These are phyloP conservation scores for Heracleum sosnowskyi DNA, from an alignment of 129 eudicot genomes.

Conservation along the genomic window DNA sequence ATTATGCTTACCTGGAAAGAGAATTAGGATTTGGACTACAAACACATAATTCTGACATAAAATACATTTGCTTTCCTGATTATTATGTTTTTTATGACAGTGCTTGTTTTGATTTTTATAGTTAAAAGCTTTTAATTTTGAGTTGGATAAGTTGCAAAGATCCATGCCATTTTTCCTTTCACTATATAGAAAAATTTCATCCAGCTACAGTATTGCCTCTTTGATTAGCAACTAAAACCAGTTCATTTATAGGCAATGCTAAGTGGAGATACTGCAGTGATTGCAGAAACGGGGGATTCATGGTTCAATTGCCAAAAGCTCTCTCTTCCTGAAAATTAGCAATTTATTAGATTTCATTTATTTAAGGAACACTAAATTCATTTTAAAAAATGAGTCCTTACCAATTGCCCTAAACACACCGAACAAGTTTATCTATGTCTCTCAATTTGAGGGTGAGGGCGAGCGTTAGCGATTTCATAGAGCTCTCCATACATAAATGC, in stretches of 20 bases:
- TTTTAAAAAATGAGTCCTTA: too few relatives aligned
- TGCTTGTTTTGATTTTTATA: background rate
- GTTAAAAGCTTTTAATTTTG: background rate
- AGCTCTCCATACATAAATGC: too few relatives aligned
- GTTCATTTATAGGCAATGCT: slow-evolving; percentile 57
- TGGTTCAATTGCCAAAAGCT: slow-evolving; percentile 98
- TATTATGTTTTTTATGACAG: background rate
- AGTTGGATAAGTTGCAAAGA: background rate
- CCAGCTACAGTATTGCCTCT: background rate
- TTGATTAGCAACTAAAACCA: slow-evolving; percentile 7
- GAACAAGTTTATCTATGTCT: too few relatives aligned
- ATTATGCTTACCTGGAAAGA: background rate
- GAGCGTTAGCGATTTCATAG: too few relatives aligned
- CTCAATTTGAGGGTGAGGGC: too few relatives aligned
- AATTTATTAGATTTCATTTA: background rate
- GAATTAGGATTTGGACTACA: background rate
- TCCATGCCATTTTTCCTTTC: background rate
- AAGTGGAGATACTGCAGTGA: slow-evolving; percentile 56
- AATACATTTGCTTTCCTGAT: background rate
- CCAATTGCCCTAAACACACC: too few relatives aligned
- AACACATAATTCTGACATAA: background rate
- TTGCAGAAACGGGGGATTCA: slow-evolving; percentile 95
- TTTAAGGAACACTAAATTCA: too few relatives aligned
- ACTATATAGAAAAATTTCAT: background rate
- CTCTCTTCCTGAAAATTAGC: slow-evolving; percentile 60